These are phyloP conservation scores for Orbilia blumenaviensis DNA, from an alignment of 2,329 filamentous ascomycete genomes.

Conservation along the genomic window DNA sequence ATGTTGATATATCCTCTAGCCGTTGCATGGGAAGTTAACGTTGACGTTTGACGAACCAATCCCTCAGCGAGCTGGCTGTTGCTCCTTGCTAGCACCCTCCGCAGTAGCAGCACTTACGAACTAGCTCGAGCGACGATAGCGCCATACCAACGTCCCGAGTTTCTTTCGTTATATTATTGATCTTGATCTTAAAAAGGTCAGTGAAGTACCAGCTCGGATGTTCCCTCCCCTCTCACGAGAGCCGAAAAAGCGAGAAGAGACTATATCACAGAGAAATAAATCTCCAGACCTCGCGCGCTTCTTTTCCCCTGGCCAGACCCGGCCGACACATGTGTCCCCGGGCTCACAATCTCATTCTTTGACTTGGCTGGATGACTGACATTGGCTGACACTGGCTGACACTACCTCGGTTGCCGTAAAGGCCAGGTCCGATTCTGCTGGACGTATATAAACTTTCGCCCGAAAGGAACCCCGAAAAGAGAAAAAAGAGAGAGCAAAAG, in stretches of 20 bases:
- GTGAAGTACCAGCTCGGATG: constrained; percentile 36
- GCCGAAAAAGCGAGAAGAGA: constrained; percentile 5
- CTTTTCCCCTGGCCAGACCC: constrained; percentile 8
- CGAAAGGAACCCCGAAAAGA: constrained; percentile 40
- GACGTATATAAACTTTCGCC: constrained; percentile 48
- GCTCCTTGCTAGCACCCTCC: constrained; percentile 19
- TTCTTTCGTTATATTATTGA: neutral
- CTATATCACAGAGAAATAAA: constrained; percentile 29
- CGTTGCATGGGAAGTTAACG: constrained; percentile 13
- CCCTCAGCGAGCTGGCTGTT: neutral
- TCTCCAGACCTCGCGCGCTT: constrained; percentile 4
- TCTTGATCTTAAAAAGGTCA: constrained; percentile 44
- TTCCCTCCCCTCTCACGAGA: constrained; percentile 22
- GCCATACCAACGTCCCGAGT: constrained; percentile 37
- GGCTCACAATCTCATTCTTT: constrained; percentile 35
- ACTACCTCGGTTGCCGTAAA: constrained; percentile 53
- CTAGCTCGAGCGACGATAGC: constrained; percentile 33
- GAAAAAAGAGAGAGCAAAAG: constrained; percentile 7
- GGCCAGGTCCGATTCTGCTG: constrained; percentile 40
- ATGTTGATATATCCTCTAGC: constrained; percentile 19
- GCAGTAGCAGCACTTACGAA: constrained; percentile 1
- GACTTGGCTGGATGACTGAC: constrained; percentile 21
- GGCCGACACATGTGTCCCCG: constrained; percentile 43
- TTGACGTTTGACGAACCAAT: constrained; percentile 33
- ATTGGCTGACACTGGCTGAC: constrained; percentile 48